Evolutionary conservation across 2,329 filamentous ascomycete genomes (phyloP).

Genomic region (Fusarium annulatum): DNA sequence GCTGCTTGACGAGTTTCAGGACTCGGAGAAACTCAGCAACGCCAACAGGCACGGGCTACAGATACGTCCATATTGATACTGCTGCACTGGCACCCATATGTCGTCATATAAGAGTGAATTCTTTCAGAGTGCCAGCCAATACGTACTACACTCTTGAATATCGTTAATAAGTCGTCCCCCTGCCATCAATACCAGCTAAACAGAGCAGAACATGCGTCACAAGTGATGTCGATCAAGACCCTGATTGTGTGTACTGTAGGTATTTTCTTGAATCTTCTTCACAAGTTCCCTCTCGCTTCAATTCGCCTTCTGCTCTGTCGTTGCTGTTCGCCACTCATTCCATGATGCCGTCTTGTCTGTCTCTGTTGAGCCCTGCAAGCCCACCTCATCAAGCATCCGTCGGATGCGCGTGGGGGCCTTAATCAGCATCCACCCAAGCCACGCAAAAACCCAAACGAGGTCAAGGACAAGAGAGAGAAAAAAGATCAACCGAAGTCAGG

Average conservation of each 20-base stretch:
- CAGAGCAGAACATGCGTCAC: slow-evolving; percentile 33
- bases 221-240: slow-evolving; percentile 32
- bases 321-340: slow-evolving; percentile 21
- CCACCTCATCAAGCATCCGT: slow-evolving; percentile 19
- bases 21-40: background rate
- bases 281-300: background rate
- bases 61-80: background rate
- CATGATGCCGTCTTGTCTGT: background rate
- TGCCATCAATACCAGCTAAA: slow-evolving; percentile 9
- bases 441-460: background rate
- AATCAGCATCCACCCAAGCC: slow-evolving; percentile 4
- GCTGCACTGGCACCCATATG: background rate
- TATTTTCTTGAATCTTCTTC: background rate
- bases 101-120: background rate
- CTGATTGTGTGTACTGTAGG: background rate
- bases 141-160: background rate
- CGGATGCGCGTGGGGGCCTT: slow-evolving; percentile 13
- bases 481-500: slow-evolving; percentile 14
- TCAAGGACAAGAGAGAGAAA: background rate
- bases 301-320: background rate
- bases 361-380: background rate
- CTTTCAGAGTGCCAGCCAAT: background rate
- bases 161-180: background rate
- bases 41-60: background rate
- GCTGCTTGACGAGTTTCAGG: background rate